These are phyloP conservation scores for Suillus fuscotomentosus DNA, from an alignment of 768 basidiomycete species.

Conservation along the genomic window DNA sequence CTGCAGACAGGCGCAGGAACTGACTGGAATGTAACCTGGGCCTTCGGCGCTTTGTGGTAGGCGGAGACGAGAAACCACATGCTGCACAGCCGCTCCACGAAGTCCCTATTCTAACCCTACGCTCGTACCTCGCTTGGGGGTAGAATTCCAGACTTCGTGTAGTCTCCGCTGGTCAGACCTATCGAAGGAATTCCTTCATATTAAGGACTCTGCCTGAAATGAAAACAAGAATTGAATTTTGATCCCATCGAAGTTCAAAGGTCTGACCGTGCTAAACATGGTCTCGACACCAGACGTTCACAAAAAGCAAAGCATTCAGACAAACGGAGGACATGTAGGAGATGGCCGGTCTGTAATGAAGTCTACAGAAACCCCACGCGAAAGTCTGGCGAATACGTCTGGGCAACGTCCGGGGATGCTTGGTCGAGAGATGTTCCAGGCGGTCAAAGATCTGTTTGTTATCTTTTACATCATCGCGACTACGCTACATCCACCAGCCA, in stretches of 20 bases:
- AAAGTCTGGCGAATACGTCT: neutral
- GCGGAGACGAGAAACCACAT: too few species aligned
- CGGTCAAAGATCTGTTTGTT: neutral
- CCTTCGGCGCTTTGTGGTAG: too few species aligned
- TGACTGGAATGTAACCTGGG: too few species aligned
- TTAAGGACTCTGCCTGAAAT: neutral
- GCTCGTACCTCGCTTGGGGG: too few species aligned
- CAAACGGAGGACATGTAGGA: neutral
- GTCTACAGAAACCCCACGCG: neutral
- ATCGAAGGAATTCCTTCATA: too few species aligned
- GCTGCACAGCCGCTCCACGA: too few species aligned
- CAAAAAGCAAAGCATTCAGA: neutral
- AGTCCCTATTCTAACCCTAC: too few species aligned
- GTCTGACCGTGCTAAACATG: neutral
- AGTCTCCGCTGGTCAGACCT: too few species aligned
- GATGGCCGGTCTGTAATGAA: neutral
- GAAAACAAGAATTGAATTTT: neutral
- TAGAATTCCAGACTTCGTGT: too few species aligned
- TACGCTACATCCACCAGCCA: neutral
- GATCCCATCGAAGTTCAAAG: neutral
- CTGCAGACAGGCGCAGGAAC: too few species aligned
- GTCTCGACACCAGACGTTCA: neutral
- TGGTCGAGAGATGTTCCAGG: neutral
- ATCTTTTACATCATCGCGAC: neutral
- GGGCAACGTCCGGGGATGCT: neutral